Conservation (phyloP, 306 rosid species). For the Cotoneaster glaucophyllus region DNA sequence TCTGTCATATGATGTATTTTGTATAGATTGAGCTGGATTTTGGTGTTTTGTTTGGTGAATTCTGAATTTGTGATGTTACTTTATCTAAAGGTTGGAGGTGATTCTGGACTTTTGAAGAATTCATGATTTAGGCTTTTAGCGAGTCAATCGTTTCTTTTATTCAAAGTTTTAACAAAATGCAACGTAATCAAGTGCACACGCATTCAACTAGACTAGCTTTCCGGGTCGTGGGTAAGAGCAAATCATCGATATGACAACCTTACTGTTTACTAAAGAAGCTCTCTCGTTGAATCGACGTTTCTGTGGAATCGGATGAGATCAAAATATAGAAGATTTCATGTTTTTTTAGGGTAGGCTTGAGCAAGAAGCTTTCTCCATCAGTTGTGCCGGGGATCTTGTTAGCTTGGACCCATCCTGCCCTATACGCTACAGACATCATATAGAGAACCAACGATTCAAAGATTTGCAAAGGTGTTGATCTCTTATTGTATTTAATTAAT, state of each 20-base stretch:
- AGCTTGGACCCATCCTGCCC: slow-evolving; percentile 13
- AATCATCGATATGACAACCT: not conserved
- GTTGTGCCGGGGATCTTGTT: slow-evolving; percentile 1
- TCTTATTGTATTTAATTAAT: not conserved
- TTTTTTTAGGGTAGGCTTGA: not conserved
- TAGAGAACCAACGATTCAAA: not conserved
- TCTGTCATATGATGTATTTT: not conserved
- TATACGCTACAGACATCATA: not conserved
- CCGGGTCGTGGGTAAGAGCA: not conserved
- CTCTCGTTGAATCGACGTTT: too few relatives aligned
- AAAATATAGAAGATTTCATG: not conserved
- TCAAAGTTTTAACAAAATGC: not conserved
- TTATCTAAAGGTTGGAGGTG: not conserved
- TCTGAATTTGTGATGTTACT: not conserved
- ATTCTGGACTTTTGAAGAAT: not conserved
- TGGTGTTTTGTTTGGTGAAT: not conserved
- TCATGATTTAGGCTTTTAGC: not conserved
- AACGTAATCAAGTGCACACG: not conserved
- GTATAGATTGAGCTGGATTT: not conserved
- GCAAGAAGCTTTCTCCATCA: not conserved
- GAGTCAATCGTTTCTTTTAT: not conserved
- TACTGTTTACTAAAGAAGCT: not conserved
- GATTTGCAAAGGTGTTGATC: not conserved
- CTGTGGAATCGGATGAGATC: not conserved
- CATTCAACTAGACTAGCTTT: not conserved